phyloP scores from a whole-genome alignment of 1,139 yeast species.

The Pichia sp. region DNA sequence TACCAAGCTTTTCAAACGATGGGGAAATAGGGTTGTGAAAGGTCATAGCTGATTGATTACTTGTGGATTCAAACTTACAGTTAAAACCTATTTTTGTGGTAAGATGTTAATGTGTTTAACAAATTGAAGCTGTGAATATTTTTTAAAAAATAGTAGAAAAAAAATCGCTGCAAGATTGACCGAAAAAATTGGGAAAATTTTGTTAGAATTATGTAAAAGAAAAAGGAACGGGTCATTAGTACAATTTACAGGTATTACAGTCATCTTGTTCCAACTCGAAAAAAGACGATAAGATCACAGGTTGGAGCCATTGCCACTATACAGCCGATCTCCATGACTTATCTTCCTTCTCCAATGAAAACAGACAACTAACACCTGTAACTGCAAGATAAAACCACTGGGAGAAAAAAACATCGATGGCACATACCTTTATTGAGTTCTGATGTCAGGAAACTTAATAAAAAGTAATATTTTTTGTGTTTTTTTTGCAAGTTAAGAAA shows the following conservation, averaged over 20 bases:
- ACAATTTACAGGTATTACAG: neutral
- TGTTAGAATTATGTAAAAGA: neutral
- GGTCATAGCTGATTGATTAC: constrained; percentile 11
- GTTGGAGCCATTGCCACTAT: neutral
- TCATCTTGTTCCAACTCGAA: neutral
- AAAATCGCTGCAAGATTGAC: neutral
- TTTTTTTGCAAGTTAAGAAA: constrained; percentile 6
- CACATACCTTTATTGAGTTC: constrained; percentile 10
- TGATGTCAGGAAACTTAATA: neutral
- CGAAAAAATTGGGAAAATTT: neutral
- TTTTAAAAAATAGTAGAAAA: neutral
- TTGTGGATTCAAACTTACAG: neutral
- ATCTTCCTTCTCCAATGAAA: constrained; percentile 13
- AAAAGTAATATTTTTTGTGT: neutral
- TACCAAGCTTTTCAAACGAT: constrained; percentile 21
- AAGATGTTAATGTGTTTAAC: neutral
- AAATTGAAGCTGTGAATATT: constrained; percentile 1
- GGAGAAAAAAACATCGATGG: neutral
- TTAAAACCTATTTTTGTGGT: neutral
- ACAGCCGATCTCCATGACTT: neutral
- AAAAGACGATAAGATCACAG: neutral
- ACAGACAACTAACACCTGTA: constrained; percentile 12
- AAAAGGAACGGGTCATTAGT: neutral
- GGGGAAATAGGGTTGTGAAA: constrained; percentile 23
- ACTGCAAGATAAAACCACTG: neutral